Percentiles rank a stretch among this genome's conserved stretches.
phyloP scores from a whole-genome alignment of 2,329 filamentous ascomycete genomes.

The Lecanicillium sp. region DNA sequence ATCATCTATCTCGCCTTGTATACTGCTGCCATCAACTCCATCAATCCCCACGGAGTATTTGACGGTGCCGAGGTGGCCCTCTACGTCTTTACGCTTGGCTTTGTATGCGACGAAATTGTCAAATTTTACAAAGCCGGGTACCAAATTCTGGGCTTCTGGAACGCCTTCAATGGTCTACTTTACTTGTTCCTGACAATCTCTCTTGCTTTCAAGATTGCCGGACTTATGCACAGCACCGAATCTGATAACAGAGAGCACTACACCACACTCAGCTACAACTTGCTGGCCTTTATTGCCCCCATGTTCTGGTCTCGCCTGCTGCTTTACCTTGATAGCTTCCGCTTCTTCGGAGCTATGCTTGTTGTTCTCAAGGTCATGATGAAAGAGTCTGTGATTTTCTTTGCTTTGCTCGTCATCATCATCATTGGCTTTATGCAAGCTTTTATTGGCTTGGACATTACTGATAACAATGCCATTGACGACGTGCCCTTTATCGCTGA shows the following conservation, averaged over 20 bases:
- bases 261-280: slow-evolving; percentile 86
- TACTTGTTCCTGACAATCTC: slow-evolving; percentile 76
- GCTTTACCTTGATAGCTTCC: slow-evolving; percentile 86
- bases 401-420: slow-evolving; percentile 79
- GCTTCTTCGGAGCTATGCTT: slow-evolving; percentile 97
- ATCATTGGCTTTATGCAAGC: slow-evolving; percentile 85
- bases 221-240: slow-evolving; percentile 56
- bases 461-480: slow-evolving; percentile 62
- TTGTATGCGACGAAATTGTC: slow-evolving; percentile 76
- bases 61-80: slow-evolving; percentile 78
- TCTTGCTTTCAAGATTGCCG: slow-evolving; percentile 72
- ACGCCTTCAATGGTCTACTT: slow-evolving; percentile 81
- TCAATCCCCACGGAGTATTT: slow-evolving; percentile 78
- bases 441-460: slow-evolving; percentile 84
- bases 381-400: slow-evolving; percentile 93
- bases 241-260: slow-evolving; percentile 46
- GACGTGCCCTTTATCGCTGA: slow-evolving; percentile 71
- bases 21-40: slow-evolving; percentile 87
- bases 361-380: slow-evolving; percentile 95
- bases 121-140: slow-evolving; percentile 95
- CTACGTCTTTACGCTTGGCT: slow-evolving; percentile 87
- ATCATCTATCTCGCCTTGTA: slow-evolving; percentile 79
- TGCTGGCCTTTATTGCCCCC: slow-evolving; percentile 85
- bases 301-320: slow-evolving; percentile 96
- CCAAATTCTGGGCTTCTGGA: slow-evolving; percentile 94